Base-by-base conservation (phyloP, 441 rosid species). In the Eruca vesicaria region DNA sequence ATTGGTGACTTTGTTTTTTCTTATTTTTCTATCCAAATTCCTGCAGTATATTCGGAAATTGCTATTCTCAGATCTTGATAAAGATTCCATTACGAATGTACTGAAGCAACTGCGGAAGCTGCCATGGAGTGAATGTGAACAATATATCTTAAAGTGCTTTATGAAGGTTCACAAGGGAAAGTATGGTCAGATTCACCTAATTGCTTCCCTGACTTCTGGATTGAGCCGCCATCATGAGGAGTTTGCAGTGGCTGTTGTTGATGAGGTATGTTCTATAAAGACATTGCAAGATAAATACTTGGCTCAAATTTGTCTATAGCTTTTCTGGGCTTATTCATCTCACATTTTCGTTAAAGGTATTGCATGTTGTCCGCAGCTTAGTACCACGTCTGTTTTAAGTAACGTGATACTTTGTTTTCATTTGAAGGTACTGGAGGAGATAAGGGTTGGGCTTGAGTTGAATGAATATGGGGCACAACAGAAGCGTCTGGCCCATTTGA, bases 201-300 rank as follows among this genome's bases (percentile, higher is more conserved):
- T 94, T 84, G 99, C 99, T 78, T 94, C 97, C 72, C 94, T 97
- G 75, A 97, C 98, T 77, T 88, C 97, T 84, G 97, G 98, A 82
- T 87, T 97, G 84, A 94, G 97, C 77, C 95, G 97, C 78, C 88
- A 97, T 85, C 98, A 94, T 84, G 99, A 94, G 85, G 97, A 89
- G 81, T 92, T 97, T 86, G 91, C 98, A 0, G 98, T 97, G 53
- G 97, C 98, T 69, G 96, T 97, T 82, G 99, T 94, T 80, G 99
- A 97, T 78, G 99, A 97, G 99, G 99, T 97, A 76, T 72, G 89
- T n/a, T n/a, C n/a, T n/a, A n/a, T n/a, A n/a, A n/a, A n/a, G n/a
- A n/a, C n/a, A n/a, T n/a, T n/a, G n/a, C n/a, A n/a, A n/a, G n/a
- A n/a, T n/a, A n/a, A n/a, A n/a, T n/a, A n/a, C 48, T 43, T 43